Evolutionary conservation across 176 grass and related monocot species (phyloP), one percentile per base, ranked within the genome.

Genomic region (Oryza meyeriana): DNA sequence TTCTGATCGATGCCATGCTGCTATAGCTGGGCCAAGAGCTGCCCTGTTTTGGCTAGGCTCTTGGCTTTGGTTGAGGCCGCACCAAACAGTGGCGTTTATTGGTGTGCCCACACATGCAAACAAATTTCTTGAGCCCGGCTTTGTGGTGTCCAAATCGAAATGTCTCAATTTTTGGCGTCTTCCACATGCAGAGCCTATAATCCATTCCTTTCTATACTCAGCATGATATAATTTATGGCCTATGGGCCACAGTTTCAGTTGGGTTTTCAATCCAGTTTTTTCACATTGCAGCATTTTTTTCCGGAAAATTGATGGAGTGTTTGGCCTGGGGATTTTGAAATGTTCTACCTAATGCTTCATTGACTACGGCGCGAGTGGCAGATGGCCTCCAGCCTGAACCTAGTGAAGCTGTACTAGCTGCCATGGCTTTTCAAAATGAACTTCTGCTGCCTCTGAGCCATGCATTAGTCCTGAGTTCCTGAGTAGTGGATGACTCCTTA

Each of bases 1-100:
- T 11, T 33, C 48, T 72, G 67, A 62, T 82, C 26, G 27, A 26
- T 59, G 22, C 20, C 55, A 59, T 59, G 55, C 55, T 59, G 55
- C 55, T 59, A 25, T 48, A 30, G 11, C 47, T 31, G 73, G 71
- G 42, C 31, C 20, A 73, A 50, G 24, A 10, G 22, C 22, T 59
- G n/a, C 29, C 74, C 84, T 80, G 11, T 80, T 80, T 80, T 18
- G 61, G 70, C 77, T 80, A 65, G 61, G 40, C 69, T 86, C 69
- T 59, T 59, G 22, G 55, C n/a, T 25, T 86, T 71, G 68, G 28
- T 16, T 10, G 12, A 72, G 30, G 29, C 10, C 40, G 45, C 50
- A 17, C 42, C 66, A 25, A 86, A 86, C 84, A 74, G 76, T 74
- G 69, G 11, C 30, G 9, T 65, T 6, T 41, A 80, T 66, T 20